These are phyloP conservation scores for Penicillium digitatum DNA, from an alignment of 2,329 filamentous ascomycete species.

Conservation along the genomic window DNA sequence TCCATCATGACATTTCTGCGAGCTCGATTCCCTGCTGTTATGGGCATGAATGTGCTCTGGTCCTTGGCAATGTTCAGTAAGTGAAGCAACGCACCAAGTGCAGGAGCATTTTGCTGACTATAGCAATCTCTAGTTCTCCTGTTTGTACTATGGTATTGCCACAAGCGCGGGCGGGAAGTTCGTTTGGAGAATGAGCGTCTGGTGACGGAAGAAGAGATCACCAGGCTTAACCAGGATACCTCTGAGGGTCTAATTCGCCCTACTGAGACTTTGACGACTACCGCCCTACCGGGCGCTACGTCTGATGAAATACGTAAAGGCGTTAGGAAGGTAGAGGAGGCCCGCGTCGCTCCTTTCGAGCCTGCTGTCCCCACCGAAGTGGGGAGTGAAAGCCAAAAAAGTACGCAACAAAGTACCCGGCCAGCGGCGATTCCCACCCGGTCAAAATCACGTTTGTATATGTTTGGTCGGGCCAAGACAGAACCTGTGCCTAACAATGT, in stretches of 20 bases:
- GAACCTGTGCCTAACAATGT: conserved; percentile 22
- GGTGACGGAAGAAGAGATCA: conserved; percentile 45
- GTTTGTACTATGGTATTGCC: conserved; percentile 96
- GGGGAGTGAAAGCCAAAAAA: conserved; percentile 7
- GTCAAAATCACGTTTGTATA: conserved; percentile 30
- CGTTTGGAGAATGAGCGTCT: conserved; percentile 64
- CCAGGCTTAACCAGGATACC: conserved; percentile 37
- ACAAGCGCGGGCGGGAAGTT: conserved; percentile 86
- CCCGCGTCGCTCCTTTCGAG: conserved; percentile 27
- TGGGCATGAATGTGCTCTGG: conserved; percentile 88
- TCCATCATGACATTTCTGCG: conserved; percentile 89
- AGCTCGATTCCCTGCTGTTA: conserved; percentile 80
- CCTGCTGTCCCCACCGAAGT: conserved; percentile 10
- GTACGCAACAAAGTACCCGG: not conserved
- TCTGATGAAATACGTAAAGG: conserved; percentile 40
- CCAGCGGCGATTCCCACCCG: conserved; percentile 24
- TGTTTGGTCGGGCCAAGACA: conserved; percentile 27
- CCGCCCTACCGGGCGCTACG: conserved; percentile 40
- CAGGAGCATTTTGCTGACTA: not conserved
- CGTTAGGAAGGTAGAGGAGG: conserved; percentile 38
- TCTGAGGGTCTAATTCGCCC: conserved; percentile 31
- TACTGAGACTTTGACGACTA: conserved; percentile 40
- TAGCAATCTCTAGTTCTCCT: conserved; percentile 62
- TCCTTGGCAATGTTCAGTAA: conserved; percentile 81
- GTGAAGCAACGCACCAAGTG: conserved; percentile 31